Conservation (phyloP, 345 rosid genomes). For the Eucalyptus shirleyi region DNA sequence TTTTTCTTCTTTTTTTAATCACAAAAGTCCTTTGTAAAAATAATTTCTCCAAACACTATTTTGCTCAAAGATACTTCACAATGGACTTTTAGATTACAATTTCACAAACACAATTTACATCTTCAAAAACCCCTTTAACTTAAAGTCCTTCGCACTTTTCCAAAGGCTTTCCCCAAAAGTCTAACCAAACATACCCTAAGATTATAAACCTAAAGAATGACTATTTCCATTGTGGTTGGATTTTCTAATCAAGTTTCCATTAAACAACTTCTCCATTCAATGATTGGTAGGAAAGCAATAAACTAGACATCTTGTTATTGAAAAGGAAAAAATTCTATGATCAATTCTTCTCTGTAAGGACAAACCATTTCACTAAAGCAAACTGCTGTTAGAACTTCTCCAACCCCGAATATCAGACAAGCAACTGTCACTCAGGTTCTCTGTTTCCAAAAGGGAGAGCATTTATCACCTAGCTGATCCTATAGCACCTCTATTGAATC, state of each 20-base stretch:
- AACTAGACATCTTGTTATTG: neutral
- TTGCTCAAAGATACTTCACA: too few relatives aligned
- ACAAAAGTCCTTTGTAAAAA: too few relatives aligned
- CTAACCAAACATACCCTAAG: neutral
- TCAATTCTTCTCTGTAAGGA: neutral
- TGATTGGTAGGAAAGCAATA: neutral
- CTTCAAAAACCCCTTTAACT: too few relatives aligned
- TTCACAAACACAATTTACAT: too few relatives aligned
- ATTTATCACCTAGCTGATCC: neutral
- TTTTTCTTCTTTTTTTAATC: too few relatives aligned
- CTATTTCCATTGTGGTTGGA: neutral
- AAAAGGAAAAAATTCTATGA: neutral
- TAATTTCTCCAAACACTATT: too few relatives aligned
- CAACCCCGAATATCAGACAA: neutral
- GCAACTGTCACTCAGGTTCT: neutral
- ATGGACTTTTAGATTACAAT: too few relatives aligned
- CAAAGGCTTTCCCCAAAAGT: too few relatives aligned
- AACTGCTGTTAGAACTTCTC: neutral
- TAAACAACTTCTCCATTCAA: neutral
- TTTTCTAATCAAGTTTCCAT: neutral
- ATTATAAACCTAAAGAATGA: neutral
- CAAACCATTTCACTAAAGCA: neutral
- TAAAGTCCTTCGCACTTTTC: too few relatives aligned
- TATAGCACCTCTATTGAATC: neutral
- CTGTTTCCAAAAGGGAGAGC: neutral